phyloP scores from a whole-genome alignment of 2,329 filamentous ascomycete species.

The Atkinsonella texensis region DNA sequence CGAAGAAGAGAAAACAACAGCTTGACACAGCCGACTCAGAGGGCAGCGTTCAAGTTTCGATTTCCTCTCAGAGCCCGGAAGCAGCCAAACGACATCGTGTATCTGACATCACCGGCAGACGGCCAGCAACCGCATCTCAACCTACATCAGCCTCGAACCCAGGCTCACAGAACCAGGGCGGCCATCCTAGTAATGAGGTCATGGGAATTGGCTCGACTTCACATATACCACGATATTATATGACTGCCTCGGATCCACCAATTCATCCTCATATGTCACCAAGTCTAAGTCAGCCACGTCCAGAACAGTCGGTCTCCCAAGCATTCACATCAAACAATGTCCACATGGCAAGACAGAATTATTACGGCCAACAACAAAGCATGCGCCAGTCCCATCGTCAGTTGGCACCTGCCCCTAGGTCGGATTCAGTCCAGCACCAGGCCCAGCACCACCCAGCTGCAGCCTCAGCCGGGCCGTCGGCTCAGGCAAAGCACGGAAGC shows the following conservation, averaged over 20 bases:
- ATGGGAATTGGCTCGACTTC: not conserved
- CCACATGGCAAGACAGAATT: not conserved
- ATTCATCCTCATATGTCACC: not conserved
- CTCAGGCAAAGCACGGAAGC: not conserved
- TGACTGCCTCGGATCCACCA: not conserved
- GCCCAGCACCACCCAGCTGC: not conserved
- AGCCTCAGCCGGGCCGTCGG: not conserved
- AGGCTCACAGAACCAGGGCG: not conserved
- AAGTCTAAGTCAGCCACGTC: not conserved
- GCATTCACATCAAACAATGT: not conserved
- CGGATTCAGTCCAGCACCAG: not conserved
- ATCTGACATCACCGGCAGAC: not conserved
- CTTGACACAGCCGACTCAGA: not conserved
- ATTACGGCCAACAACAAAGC: slow-evolving; percentile 4
- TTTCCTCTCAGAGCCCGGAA: not conserved
- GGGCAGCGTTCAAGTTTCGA: not conserved
- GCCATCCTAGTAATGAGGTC: not conserved
- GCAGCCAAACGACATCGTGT: not conserved
- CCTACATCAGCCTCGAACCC: not conserved
- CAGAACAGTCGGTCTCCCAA: not conserved
- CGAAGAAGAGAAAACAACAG: slow-evolving; percentile 4
- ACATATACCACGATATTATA: slow-evolving; percentile 3
- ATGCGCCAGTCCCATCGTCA: not conserved
- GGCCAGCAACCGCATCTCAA: not conserved
- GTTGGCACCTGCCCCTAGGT: not conserved